Percentiles rank a stretch among this genome's conserved stretches.
These are phyloP conservation scores for Fusarium verticillioides DNA, from an alignment of 2,329 filamentous ascomycete species.

Conservation along the genomic window DNA sequence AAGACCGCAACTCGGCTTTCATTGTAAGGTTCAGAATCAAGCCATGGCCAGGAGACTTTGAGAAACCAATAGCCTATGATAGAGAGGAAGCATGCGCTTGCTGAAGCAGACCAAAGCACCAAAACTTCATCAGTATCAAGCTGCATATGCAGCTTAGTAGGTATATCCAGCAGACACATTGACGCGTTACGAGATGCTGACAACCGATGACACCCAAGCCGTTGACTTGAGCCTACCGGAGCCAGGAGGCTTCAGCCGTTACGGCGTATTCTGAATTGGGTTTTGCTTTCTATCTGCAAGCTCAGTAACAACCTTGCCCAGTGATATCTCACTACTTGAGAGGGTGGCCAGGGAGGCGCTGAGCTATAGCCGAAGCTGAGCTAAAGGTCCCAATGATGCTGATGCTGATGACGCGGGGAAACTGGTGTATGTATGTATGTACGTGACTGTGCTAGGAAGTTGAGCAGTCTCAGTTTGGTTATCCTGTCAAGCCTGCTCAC, in stretches of 20 bases:
- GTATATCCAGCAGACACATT: background rate
- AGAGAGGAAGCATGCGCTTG: background rate
- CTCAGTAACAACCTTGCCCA: slow-evolving; percentile 28
- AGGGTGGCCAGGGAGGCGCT: slow-evolving; percentile 11
- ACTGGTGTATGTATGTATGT: background rate
- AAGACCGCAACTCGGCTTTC: slow-evolving; percentile 2
- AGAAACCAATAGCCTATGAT: background rate
- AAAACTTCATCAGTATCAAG: slow-evolving; percentile 5
- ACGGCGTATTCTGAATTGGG: slow-evolving; percentile 22
- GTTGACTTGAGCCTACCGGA: slow-evolving; percentile 24
- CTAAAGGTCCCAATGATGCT: slow-evolving; percentile 30
- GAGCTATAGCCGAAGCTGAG: slow-evolving; percentile 21
- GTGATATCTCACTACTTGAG: slow-evolving; percentile 28
- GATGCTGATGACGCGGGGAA: slow-evolving; percentile 25
- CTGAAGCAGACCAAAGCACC: background rate
- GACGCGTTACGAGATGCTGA: slow-evolving; percentile 29
- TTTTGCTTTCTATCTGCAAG: slow-evolving; percentile 23
- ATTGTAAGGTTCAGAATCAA: background rate
- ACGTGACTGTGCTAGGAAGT: slow-evolving; percentile 5
- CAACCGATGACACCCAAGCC: slow-evolving; percentile 30
- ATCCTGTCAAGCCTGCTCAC: background rate
- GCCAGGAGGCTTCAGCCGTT: slow-evolving; percentile 30
- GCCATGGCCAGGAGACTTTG: background rate
- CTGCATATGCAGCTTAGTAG: background rate
- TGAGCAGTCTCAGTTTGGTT: background rate